A percentile compares a stretch with the other conserved stretches of the same genome.
Conservation (phyloP, 805 yeast species). For the Candida tibetensis region DNA sequence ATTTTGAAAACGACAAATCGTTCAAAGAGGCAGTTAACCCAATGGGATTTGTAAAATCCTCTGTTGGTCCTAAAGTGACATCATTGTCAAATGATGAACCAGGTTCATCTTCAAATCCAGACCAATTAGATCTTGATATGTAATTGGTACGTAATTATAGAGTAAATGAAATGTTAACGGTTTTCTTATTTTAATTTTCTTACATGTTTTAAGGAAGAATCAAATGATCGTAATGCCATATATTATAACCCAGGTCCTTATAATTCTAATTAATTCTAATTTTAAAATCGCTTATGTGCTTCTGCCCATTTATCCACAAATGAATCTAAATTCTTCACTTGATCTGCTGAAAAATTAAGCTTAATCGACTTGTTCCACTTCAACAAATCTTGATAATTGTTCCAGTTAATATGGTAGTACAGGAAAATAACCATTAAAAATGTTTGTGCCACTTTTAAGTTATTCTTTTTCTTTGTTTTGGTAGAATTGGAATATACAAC, state of each 20-base stretch:
- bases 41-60: conserved; percentile 50
- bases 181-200: too few species aligned
- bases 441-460: conserved; percentile 29
- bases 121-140: conserved; percentile 60
- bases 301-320: conserved; percentile 40
- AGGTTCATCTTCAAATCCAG: conserved; percentile 42
- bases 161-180: neutral
- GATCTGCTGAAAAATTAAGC: conserved; percentile 35
- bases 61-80: conserved; percentile 23
- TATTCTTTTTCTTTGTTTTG: conserved; percentile 29
- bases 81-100: conserved; percentile 3
- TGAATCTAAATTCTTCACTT: conserved; percentile 30
- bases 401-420: conserved; percentile 44
- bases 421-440: conserved; percentile 32
- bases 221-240: too few species aligned
- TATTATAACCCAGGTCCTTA: too few species aligned
- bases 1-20: conserved; percentile 14
- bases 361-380: conserved; percentile 34
- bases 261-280: neutral
- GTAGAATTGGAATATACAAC: conserved; percentile 33
- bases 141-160: conserved; percentile 10
- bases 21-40: conserved; percentile 25
- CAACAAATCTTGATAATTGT: conserved; percentile 31
- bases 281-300: conserved; percentile 23
- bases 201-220: too few species aligned